phyloP scores from a whole-genome alignment of 2,329 filamentous ascomycete species.

The Cladophialophora yegresii region DNA sequence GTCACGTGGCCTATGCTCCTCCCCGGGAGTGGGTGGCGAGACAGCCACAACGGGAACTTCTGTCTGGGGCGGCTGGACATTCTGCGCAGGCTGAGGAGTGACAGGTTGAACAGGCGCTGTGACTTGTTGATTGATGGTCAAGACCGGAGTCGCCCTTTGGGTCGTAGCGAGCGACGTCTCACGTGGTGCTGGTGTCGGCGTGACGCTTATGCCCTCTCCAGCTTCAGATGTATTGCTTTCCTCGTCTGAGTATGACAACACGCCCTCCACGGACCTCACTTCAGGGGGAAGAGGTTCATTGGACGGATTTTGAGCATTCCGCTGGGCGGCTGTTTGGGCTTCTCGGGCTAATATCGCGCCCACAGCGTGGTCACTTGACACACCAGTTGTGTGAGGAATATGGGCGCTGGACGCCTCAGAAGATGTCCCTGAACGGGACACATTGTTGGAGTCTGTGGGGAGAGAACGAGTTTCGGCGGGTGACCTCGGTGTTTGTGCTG shows the following conservation, averaged over 20 bases:
- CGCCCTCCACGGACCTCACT: slow-evolving; percentile 68
- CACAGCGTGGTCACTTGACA: slow-evolving; percentile 57
- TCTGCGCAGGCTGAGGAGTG: not conserved
- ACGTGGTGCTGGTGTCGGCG: not conserved
- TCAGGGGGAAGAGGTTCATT: slow-evolving; percentile 70
- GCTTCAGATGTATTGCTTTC: slow-evolving; percentile 37
- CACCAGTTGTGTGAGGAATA: slow-evolving; percentile 39
- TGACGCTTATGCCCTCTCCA: slow-evolving; percentile 1
- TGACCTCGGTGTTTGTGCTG: slow-evolving; percentile 34
- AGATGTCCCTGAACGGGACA: slow-evolving; percentile 19
- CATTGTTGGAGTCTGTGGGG: slow-evolving; percentile 13
- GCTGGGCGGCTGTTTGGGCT: slow-evolving; percentile 38
- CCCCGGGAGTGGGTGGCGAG: slow-evolving; percentile 52
- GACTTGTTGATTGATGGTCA: slow-evolving; percentile 11
- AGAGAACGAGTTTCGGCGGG: slow-evolving; percentile 28
- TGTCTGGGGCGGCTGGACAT: not conserved
- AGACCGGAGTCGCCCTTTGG: not conserved
- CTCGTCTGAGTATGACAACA: slow-evolving; percentile 64
- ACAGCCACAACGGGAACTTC: slow-evolving; percentile 50
- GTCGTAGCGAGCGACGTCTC: not conserved
- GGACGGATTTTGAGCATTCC: slow-evolving; percentile 32
- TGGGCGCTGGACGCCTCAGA: slow-evolving; percentile 42
- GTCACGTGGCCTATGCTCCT: slow-evolving; percentile 40
- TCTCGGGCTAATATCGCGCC: slow-evolving; percentile 54
- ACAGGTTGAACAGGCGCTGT: not conserved